Base-by-base conservation (phyloP, 257 asterid genomes). In the Galeopsis tetrahit region DNA sequence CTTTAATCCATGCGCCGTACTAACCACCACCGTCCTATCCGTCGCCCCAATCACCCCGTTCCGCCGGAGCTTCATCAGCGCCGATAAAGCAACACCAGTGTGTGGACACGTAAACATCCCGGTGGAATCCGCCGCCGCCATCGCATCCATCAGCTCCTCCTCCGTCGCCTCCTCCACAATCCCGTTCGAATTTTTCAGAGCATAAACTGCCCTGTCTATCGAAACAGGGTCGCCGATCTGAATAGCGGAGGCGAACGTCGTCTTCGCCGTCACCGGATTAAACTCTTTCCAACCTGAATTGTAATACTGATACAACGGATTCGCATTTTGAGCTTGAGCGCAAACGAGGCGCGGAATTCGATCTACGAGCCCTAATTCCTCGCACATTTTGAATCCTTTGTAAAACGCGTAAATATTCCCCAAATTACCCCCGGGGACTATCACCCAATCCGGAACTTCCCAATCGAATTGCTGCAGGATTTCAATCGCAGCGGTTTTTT, bases 211-310 rank as follows among this genome's bases (percentile, higher is more conserved):
- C 51, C 90, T 77, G 51, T 85, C 88, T 0, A 85, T 82, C 0
- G 90, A 87, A 21, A 87, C 88, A 11, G 88, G 90, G 68, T 85
- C 92, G 31, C 92, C 92, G 10, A 86, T 86, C n/a, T 86, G 92
- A 10, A 86, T 84, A 0, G 89, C 92, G 0, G 87, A 86, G 13
- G 89, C 90, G 56, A 77, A 87, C 2, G 93, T 87, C 0, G 80
- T 74, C 11, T 10, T 64, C 1, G 90, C 93, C 65, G 72, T 81
- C 6, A 78, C 67, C 0, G 88, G 58, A 21, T 21, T 55, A 35
- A 77, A 83, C 0, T 85, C 73, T 3, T n/a, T 66, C 93, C 88
- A 85, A 15, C 85, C 88, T 4, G 87, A 81, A 10, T 58, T 74
- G 69, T 81, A 85, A 63, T 87, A 68, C 32, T 66, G 52, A 39